Conservation (phyloP, 805 yeast species). For the Lipomyces yamadae region DNA sequence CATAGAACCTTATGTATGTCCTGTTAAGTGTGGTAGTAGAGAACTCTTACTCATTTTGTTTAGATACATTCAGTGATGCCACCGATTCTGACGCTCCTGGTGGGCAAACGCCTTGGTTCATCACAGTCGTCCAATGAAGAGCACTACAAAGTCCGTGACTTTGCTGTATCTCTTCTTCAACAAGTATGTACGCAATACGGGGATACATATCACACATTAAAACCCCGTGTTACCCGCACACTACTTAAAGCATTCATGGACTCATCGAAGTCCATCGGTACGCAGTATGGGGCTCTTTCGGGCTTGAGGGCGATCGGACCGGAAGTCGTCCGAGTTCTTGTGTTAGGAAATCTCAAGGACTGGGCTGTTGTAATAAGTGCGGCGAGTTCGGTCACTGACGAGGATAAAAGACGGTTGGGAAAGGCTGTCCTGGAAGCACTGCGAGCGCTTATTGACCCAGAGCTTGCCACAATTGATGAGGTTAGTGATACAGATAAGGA, state of each 20-base stretch:
- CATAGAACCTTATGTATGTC: slow-evolving; percentile 68
- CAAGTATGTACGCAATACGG: slow-evolving; percentile 82
- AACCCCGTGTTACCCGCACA: slow-evolving; percentile 93
- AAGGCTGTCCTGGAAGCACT: slow-evolving; percentile 62
- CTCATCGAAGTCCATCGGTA: slow-evolving; percentile 78
- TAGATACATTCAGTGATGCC: slow-evolving; percentile 97
- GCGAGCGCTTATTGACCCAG: slow-evolving; percentile 48
- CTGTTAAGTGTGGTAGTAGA: neutral
- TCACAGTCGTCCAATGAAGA: slow-evolving; percentile 46
- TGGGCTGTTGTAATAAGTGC: slow-evolving; percentile 58
- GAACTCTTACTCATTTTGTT: neutral
- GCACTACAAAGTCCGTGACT: slow-evolving; percentile 74
- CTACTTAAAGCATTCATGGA: slow-evolving; percentile 88
- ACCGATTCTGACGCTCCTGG: slow-evolving; percentile 83
- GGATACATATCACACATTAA: slow-evolving; percentile 81
- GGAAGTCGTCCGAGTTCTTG: slow-evolving; percentile 82
- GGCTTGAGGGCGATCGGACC: slow-evolving; percentile 85
- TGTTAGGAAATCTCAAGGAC: slow-evolving; percentile 79
- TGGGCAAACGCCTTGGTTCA: slow-evolving; percentile 85
- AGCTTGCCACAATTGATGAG: slow-evolving; percentile 41
- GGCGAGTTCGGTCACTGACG: slow-evolving; percentile 44
- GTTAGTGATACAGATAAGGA: slow-evolving; percentile 35
- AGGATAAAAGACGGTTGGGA: slow-evolving; percentile 57
- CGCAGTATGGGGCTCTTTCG: slow-evolving; percentile 87
- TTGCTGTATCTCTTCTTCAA: slow-evolving; percentile 80